A percentile compares a stretch with the other conserved stretches of the same genome.
These are phyloP conservation scores for Lanzia echinophila DNA, from an alignment of 2,329 filamentous ascomycete genomes.

Conservation along the genomic window DNA sequence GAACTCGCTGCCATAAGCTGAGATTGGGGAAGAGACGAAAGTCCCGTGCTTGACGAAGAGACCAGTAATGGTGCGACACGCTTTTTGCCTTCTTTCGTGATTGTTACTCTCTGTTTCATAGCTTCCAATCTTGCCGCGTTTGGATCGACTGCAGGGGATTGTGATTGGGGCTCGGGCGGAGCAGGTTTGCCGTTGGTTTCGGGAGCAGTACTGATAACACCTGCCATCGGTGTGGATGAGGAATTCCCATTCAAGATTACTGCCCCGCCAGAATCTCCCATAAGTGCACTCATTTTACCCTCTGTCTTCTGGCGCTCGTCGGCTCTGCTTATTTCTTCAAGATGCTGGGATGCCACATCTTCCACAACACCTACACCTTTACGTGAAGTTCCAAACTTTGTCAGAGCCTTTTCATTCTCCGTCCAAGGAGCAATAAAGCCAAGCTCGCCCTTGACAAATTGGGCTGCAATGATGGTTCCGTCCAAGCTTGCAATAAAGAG, in stretches of 20 bases:
- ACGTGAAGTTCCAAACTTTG: slow-evolving; percentile 84
- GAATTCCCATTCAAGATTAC: slow-evolving; percentile 28
- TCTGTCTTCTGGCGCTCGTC: slow-evolving; percentile 86
- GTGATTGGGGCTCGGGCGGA: slow-evolving; percentile 34
- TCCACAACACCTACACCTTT: slow-evolving; percentile 88
- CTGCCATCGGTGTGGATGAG: slow-evolving; percentile 20
- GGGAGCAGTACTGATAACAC: slow-evolving; percentile 14
- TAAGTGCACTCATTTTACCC: slow-evolving; percentile 94
- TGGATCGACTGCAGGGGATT: slow-evolving; percentile 37
- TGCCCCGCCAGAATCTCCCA: slow-evolving; percentile 65
- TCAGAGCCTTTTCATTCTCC: slow-evolving; percentile 87
- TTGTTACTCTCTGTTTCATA: slow-evolving; percentile 85
- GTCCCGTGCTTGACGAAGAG: slow-evolving; percentile 78
- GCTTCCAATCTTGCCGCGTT: slow-evolving; percentile 55
- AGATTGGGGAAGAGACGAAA: slow-evolving; percentile 83
- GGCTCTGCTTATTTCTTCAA: slow-evolving; percentile 89
- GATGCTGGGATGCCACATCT: slow-evolving; percentile 76
- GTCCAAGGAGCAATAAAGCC: slow-evolving; percentile 80
- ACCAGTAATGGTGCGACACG: slow-evolving; percentile 87
- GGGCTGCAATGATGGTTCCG: slow-evolving; percentile 73
- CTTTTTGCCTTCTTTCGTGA: slow-evolving; percentile 96
- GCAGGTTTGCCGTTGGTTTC: slow-evolving; percentile 21
- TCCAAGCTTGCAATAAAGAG: slow-evolving; percentile 84
- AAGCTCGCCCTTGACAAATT: slow-evolving; percentile 81
- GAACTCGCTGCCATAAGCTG: slow-evolving; percentile 74